These are phyloP conservation scores for Microbotryum lychnidis-dioicae DNA, from an alignment of 1,284 basidiomycete species.

Conservation along the genomic window DNA sequence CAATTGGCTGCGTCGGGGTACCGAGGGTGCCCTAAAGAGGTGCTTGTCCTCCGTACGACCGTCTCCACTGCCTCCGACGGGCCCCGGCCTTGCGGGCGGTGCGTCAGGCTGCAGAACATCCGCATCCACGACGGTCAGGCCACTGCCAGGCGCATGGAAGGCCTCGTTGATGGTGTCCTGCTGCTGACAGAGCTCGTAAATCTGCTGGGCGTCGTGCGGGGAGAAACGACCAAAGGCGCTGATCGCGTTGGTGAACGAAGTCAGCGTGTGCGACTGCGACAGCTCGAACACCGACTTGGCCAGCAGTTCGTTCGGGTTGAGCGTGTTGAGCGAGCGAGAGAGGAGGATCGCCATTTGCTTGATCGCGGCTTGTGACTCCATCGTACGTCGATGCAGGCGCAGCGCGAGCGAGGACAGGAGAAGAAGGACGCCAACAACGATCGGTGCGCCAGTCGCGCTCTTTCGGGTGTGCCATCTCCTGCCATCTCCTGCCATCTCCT, in stretches of 20 bases:
- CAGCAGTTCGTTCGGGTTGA: constrained; percentile 74
- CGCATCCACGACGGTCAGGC: constrained; percentile 14
- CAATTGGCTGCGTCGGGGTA: constrained; percentile 63
- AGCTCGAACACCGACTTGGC: constrained; percentile 71
- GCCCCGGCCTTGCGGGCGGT: constrained; percentile 10
- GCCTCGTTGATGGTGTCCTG: constrained; percentile 25
- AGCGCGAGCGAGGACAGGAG: too few species aligned
- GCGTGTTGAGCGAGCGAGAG: constrained; percentile 63
- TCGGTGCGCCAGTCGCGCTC: too few species aligned
- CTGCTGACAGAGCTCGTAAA: constrained; percentile 38
- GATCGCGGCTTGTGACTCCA: neutral
- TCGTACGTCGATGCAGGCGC: too few species aligned
- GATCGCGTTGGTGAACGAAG: constrained; percentile 50
- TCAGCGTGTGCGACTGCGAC: constrained; percentile 9
- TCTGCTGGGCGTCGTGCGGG: constrained; percentile 52
- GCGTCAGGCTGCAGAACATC: constrained; percentile 16
- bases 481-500: too few species aligned
- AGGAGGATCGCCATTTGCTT: constrained; percentile 41
- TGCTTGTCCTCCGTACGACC: constrained; percentile 31
- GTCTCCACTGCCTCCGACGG: neutral
- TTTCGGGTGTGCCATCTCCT: too few species aligned
- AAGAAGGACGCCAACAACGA: too few species aligned
- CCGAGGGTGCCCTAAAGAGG: constrained; percentile 46
- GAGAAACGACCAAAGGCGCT: constrained; percentile 78
- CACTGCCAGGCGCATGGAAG: constrained; percentile 15